phyloP scores from a whole-genome alignment of 495 filamentous ascomycete genomes.

The Aspergillus diversus region DNA sequence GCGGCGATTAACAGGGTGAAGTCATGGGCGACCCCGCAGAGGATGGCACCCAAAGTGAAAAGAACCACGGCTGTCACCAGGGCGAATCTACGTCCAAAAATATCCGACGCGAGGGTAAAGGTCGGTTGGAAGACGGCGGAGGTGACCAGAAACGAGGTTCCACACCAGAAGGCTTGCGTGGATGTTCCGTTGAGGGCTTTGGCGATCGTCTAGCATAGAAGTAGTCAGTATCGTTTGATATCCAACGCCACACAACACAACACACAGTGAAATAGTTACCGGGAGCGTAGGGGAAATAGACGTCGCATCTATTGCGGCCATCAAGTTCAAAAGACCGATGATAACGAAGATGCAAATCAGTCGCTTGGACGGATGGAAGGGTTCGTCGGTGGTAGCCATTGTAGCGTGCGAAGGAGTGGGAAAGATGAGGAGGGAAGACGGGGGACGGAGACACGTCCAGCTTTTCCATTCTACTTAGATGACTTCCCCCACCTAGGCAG shows the following conservation, averaged over 20 bases:
- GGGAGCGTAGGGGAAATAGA: slow-evolving; percentile 69
- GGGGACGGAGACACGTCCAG: too few relatives aligned
- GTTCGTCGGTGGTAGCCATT: background rate
- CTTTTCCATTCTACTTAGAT: too few relatives aligned
- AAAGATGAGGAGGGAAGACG: background rate
- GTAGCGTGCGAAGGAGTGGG: background rate
- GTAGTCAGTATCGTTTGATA: background rate
- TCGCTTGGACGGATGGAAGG: background rate
- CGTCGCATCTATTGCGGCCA: slow-evolving; percentile 69
- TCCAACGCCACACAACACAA: background rate
- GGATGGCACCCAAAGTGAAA: slow-evolving; percentile 46
- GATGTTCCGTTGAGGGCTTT: slow-evolving; percentile 48
- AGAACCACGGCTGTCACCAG: slow-evolving; percentile 39
- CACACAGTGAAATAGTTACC: slow-evolving; percentile 25
- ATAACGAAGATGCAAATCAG: background rate
- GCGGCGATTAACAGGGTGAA: slow-evolving; percentile 37
- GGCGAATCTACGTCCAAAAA: slow-evolving; percentile 53
- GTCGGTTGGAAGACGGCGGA: slow-evolving; percentile 46
- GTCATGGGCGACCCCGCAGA: slow-evolving; percentile 36
- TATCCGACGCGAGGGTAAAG: slow-evolving; percentile 47
- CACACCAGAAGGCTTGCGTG: slow-evolving; percentile 57
- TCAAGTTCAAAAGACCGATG: slow-evolving; percentile 53
- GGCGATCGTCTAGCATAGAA: slow-evolving; percentile 10
- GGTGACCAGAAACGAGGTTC: slow-evolving; percentile 51
- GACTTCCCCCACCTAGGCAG: too few relatives aligned